phyloP scores from a whole-genome alignment of 805 yeast genomes.

The Vanderwaltozyma yarrowii region DNA sequence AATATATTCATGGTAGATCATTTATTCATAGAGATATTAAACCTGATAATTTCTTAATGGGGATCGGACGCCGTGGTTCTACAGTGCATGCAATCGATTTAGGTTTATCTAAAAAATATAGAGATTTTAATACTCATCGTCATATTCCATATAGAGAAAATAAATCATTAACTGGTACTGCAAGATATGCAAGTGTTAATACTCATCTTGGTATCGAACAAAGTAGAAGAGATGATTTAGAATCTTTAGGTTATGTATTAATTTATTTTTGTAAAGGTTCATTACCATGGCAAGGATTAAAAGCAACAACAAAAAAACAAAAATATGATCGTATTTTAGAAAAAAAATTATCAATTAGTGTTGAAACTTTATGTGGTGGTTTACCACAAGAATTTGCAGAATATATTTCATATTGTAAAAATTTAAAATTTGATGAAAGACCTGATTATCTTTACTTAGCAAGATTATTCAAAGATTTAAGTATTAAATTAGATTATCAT shows the following conservation, averaged over 20 bases:
- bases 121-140: slow-evolving; percentile 90
- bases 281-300: slow-evolving; percentile 97
- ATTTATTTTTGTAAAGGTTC: slow-evolving; percentile 94
- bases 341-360: slow-evolving; percentile 84
- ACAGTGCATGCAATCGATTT: slow-evolving; percentile 93
- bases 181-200: slow-evolving; percentile 93
- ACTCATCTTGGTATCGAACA: slow-evolving; percentile 97
- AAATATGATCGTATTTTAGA: slow-evolving; percentile 96
- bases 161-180: slow-evolving; percentile 94
- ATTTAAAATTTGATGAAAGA: slow-evolving; percentile 90
- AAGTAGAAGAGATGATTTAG: slow-evolving; percentile 92
- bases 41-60: slow-evolving; percentile 77
- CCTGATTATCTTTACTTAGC: slow-evolving; percentile 91
- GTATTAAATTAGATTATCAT: slow-evolving; percentile 78
- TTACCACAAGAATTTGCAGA: slow-evolving; percentile 85
- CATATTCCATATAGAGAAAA: slow-evolving; percentile 97
- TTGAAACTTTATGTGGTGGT: slow-evolving; percentile 86
- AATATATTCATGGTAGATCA: slow-evolving; percentile 90
- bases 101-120: slow-evolving; percentile 86
- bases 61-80: slow-evolving; percentile 91
- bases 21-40: slow-evolving; percentile 82
- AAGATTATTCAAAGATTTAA: slow-evolving; percentile 82
- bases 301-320: slow-evolving; percentile 97
- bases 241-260: slow-evolving; percentile 87
- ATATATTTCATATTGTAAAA: slow-evolving; percentile 82